These are phyloP conservation scores for Blastocystis sp. DNA, from an alignment of 352 stramenopile genomes.

Conservation along the genomic window DNA sequence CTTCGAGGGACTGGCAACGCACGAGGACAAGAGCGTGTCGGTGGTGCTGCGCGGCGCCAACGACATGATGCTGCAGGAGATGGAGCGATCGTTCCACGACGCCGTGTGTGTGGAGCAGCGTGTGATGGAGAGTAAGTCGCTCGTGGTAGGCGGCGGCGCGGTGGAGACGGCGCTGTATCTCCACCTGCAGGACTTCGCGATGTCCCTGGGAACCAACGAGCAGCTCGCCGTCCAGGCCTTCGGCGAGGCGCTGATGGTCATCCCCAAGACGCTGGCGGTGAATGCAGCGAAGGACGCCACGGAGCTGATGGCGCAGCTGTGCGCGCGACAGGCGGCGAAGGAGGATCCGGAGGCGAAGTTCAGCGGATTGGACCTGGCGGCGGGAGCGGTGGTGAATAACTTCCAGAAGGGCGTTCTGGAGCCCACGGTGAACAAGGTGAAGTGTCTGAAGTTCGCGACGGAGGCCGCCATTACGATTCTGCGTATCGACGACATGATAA, in stretches of 20 bases:
- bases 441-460: constrained; percentile 93
- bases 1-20: constrained; percentile 86
- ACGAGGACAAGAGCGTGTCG: constrained; percentile 73
- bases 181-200: constrained; percentile 93
- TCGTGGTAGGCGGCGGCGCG: constrained; percentile 89
- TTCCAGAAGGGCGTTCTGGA: constrained; percentile 90
- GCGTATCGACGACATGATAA: constrained; percentile 97
- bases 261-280: constrained; percentile 91
- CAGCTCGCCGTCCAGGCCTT: constrained; percentile 98
- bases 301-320: constrained; percentile 89
- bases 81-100: constrained; percentile 96
- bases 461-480: constrained; percentile 98
- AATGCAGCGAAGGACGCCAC: constrained; percentile 97
- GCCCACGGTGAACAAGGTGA: constrained; percentile 98
- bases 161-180: constrained; percentile 92
- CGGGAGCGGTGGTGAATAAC: constrained; percentile 82
- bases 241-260: constrained; percentile 92
- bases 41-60: constrained; percentile 95
- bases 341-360: constrained; percentile 67
- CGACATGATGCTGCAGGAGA: constrained; percentile 98
- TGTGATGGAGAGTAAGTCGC: constrained; percentile 95
- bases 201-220: constrained; percentile 84
- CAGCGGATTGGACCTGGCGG: constrained; percentile 86
- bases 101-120: constrained; percentile 97
- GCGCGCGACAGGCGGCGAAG: constrained; percentile 75